Conservation (phyloP, 768 basidiomycete genomes). For the Naganishia vishniacii region DNA sequence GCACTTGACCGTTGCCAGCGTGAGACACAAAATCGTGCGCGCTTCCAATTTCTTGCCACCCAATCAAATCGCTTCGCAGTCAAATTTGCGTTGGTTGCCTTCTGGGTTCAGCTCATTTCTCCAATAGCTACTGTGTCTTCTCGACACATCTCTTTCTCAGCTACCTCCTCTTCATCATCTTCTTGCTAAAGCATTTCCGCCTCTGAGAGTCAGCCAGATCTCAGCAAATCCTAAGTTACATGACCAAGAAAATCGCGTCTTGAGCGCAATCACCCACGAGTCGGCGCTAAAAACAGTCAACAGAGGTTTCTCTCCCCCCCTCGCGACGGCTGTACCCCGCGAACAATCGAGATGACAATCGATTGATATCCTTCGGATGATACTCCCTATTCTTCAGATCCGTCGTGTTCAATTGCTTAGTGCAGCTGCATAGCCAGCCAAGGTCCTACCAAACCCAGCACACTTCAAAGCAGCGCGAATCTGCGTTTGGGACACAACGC, state of each 20-base stretch:
- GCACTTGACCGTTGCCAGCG: neutral
- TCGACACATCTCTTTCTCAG: too few relatives aligned
- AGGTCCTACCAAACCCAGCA: too few relatives aligned
- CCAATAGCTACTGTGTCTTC: too few relatives aligned
- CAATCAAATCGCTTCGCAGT: neutral
- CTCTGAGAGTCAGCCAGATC: too few relatives aligned
- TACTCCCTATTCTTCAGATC: too few relatives aligned
- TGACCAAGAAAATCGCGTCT: constrained; percentile 17
- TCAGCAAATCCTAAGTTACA: neutral
- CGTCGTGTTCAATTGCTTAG: too few relatives aligned
- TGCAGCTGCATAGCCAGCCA: too few relatives aligned
- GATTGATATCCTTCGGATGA: neutral
- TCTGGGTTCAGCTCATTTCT: too few relatives aligned
- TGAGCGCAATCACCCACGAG: neutral
- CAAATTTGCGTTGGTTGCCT: neutral
- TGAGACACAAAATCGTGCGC: constrained; percentile 2
- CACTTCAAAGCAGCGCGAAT: too few relatives aligned
- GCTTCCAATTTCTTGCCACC: neutral
- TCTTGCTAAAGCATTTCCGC: too few relatives aligned
- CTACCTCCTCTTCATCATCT: too few relatives aligned
- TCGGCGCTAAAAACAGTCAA: neutral
- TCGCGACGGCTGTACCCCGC: neutral
- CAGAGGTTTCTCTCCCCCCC: neutral
- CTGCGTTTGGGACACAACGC: too few relatives aligned
- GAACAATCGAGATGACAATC: constrained; percentile 13